Evolutionary conservation across 805 yeast species (phyloP).

Genomic region (Kuraishia ogatae): DNA sequence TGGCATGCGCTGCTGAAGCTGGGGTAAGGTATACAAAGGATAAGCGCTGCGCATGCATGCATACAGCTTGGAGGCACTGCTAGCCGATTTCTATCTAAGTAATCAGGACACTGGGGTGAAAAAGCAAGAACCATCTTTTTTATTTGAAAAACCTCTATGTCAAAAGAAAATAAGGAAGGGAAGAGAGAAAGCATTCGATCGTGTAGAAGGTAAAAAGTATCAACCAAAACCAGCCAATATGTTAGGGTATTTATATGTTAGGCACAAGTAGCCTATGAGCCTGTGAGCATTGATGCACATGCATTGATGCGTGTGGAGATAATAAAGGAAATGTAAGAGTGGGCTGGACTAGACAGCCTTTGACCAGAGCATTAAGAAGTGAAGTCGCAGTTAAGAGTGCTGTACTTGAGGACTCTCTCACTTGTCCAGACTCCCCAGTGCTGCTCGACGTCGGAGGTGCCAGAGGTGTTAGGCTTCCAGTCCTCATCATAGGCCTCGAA

Average conservation of each 20-base stretch:
- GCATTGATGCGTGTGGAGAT: no score
- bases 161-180: background rate
- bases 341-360: background rate
- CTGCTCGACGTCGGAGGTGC: slow-evolving; percentile 79
- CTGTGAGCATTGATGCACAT: no score
- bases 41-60: no score
- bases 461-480: slow-evolving; percentile 92
- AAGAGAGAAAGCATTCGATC: background rate
- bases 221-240: background rate
- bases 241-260: background rate
- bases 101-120: no score
- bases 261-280: background rate
- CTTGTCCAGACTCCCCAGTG: slow-evolving; percentile 89
- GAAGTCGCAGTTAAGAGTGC: slow-evolving; percentile 36
- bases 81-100: no score
- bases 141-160: background rate
- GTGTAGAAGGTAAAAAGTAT: background rate
- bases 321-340: background rate
- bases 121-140: background rate
- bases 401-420: slow-evolving; percentile 34
- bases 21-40: no score
- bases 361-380: slow-evolving; percentile 11
- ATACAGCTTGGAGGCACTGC: no score
- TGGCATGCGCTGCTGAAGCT: no score
- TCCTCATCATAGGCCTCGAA: slow-evolving; percentile 95